A percentile compares a stretch with the other conserved stretches of the same genome.
These are phyloP conservation scores for Paecilomyces niveus DNA, from an alignment of 2,329 filamentous ascomycete genomes.

Conservation along the genomic window DNA sequence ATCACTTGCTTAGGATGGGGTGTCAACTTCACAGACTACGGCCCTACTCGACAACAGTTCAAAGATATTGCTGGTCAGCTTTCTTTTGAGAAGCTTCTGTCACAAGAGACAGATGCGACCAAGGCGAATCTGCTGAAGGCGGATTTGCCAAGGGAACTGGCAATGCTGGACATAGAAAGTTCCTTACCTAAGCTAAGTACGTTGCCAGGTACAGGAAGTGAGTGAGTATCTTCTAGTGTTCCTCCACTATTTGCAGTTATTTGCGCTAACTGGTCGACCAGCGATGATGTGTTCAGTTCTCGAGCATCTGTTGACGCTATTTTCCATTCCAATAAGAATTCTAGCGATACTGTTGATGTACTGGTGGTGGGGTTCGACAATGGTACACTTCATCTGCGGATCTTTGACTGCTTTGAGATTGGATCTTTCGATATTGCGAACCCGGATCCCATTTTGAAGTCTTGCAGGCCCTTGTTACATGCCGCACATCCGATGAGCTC, in stretches of 20 bases:
- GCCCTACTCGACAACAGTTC: slow-evolving; percentile 36
- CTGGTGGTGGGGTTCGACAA: slow-evolving; percentile 67
- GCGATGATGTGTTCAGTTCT: slow-evolving; percentile 59
- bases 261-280: slow-evolving; percentile 47
- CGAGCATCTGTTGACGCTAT: slow-evolving; percentile 62
- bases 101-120: slow-evolving; percentile 29
- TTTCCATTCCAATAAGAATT: slow-evolving; percentile 56
- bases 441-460: slow-evolving; percentile 8
- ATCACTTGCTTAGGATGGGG: slow-evolving; percentile 49
- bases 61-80: slow-evolving; percentile 24
- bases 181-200: slow-evolving; percentile 70
- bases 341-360: slow-evolving; percentile 70
- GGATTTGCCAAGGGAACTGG: slow-evolving; percentile 65
- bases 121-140: slow-evolving; percentile 34
- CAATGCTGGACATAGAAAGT: slow-evolving; percentile 67
- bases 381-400: slow-evolving; percentile 66
- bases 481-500: slow-evolving; percentile 65
- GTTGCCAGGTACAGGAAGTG: slow-evolving; percentile 59
- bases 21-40: slow-evolving; percentile 47
- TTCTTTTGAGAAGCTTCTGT: slow-evolving; percentile 36
- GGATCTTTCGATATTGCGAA: slow-evolving; percentile 46
- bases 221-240: slow-evolving; percentile 23
- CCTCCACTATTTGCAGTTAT: slow-evolving; percentile 5
- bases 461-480: slow-evolving; percentile 49
- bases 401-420: slow-evolving; percentile 79